Evolutionary conservation across 2,329 filamentous ascomycete genomes (phyloP), one percentile per base, ranked within the genome.

Genomic region (Ophiostoma novo-ulmi): DNA sequence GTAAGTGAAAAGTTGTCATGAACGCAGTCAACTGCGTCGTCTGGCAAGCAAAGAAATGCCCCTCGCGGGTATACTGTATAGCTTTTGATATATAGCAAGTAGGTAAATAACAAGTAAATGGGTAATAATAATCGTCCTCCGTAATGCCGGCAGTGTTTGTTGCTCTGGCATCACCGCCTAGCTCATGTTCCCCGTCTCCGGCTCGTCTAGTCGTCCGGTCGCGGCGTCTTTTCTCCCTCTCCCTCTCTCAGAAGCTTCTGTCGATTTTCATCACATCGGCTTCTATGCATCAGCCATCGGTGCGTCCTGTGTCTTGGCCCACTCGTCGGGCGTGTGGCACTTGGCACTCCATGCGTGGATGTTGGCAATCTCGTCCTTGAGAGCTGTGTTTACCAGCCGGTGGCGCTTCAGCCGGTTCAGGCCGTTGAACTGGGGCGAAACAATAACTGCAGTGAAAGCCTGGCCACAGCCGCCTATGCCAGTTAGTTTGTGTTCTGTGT

Each of bases 291-390:
- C 61, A 3, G 20, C 63, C 66, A 89, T 89, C 7, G 88, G 87
- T 78, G 88, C 85, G 63, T 85, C 83, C 76, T 79, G 85, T 1
- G 83, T 82, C 31, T 87, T 88, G 81, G 92, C 87, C 88, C 91
- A 97, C 82, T 97, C 92, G 76, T 93, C 92, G 0, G 92, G 92
- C 10, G 94, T 97, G 82, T 93, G 91, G 79, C 94, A 97, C 81
- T 93, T 96, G 38, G 93, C 92, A 70, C 92, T 96, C 94, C 94
- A 97, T 55, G 94, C 94, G 82, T 97, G 94, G 76, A 97, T 97
- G 74, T 87, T 87, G 20, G 92, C 91, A 78, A 97, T 97, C 81
- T 97, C 93, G 66, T 89, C 87, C 82, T 93, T 94, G 76, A 97
- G 84, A 5, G 89, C 88, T 20, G 85, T 85, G 80, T 97, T 97